Conservation (phyloP, 2,329 filamentous ascomycete species). For the Sporothrix euskadiensis region DNA sequence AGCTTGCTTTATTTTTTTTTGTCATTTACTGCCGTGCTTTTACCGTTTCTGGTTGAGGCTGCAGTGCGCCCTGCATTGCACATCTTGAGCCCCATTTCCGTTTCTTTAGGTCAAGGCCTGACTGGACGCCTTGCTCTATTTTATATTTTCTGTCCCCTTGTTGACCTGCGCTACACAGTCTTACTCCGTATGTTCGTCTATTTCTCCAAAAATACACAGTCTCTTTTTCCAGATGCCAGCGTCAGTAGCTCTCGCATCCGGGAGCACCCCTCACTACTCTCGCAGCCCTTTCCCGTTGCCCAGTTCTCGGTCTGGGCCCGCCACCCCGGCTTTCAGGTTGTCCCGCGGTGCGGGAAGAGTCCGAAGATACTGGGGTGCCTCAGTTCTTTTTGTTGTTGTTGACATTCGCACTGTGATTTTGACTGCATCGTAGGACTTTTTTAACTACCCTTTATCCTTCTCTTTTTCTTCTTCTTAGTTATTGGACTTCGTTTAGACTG, state of each 20-base stretch:
- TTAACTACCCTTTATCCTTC: not conserved
- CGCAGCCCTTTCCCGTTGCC: not conserved
- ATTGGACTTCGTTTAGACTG: not conserved
- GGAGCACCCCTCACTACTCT: not conserved
- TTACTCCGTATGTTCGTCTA: not conserved
- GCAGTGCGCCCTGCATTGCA: not conserved
- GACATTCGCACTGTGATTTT: not conserved
- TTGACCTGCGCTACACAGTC: not conserved
- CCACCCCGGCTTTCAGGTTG: not conserved
- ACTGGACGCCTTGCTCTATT: not conserved
- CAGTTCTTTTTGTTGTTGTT: not conserved
- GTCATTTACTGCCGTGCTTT: not conserved
- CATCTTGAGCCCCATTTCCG: not conserved
- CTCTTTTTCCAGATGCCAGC: conserved; percentile 3
- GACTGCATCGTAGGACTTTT: not conserved
- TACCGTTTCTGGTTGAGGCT: not conserved
- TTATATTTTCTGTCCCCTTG: not conserved
- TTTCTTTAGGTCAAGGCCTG: not conserved
- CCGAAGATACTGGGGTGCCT: not conserved
- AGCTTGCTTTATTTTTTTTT: not conserved
- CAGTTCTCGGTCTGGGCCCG: not conserved
- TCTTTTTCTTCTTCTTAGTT: not conserved
- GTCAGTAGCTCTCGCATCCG: not conserved
- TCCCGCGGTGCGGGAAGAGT: not conserved
- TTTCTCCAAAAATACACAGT: not conserved